Base-by-base conservation (phyloP, 2,329 filamentous ascomycete genomes). In the Fusarium coffeatum region DNA sequence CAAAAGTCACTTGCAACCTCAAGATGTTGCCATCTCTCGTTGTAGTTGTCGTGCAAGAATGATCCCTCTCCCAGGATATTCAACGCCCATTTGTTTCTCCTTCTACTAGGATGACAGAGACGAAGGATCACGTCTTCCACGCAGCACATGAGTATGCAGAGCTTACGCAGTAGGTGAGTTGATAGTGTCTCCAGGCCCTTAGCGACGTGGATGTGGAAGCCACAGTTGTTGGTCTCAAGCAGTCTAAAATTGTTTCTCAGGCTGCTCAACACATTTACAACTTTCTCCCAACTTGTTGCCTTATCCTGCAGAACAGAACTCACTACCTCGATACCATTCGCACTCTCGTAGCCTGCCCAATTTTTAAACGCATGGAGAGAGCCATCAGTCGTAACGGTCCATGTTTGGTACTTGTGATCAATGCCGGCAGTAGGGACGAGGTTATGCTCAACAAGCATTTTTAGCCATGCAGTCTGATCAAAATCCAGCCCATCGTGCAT, bases 151-250 rank as follows among this genome's bases (percentile, higher is more conserved):
- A 73, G 66, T 25, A 64, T 60, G 7, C 27, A 25, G 20, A 71
- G 27, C 25, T 69, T 72, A 11, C 63, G 59, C 9, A 69, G 8
- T 2, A 69, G 37, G n/a, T 60, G 56, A 5, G 64, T 43, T 2
- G 61, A 25, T 11, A 71, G 20, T 3, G 25, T 42, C 11, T 64
- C 51, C 12, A 22, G 27, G 4, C 69, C 66, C 41, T 72, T 74
- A 23, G 56, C 53, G 6, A 74, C 57, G 41, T 61, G 70, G 23
- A 74, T 57, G 15, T 74, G 64, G 15, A 72, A 56, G 8, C 71
- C 69, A 25, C 66, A 74, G 6, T 15, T 28, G 13, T 12, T 20
- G 16, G 58, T 22, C 6, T 54, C 43, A 13, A 47, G 25, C 16
- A 71, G 32, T 25, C 72, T 68, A 15, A 69, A 40, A 6, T 59